Percentiles rank a stretch among this genome's conserved stretches.
These are phyloP conservation scores for Trifolium dubium DNA, from an alignment of 306 rosid species.

Conservation along the genomic window DNA sequence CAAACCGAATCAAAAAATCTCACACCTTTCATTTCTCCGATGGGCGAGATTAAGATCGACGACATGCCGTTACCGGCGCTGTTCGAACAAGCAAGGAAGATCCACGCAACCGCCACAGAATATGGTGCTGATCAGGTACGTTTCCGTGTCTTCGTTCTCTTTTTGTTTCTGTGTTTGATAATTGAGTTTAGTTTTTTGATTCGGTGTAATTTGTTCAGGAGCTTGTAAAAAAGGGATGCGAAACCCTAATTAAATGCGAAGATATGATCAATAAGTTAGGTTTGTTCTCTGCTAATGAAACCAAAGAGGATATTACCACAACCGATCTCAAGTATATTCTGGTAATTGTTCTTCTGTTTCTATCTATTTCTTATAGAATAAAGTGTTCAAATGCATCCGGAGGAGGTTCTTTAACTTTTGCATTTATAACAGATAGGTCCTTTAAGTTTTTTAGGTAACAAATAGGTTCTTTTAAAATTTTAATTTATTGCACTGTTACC, in stretches of 20 bases:
- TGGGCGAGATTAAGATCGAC: constrained; percentile 61
- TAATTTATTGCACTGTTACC: too few species aligned
- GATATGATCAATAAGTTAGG: constrained; percentile 83
- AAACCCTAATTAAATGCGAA: constrained; percentile 68
- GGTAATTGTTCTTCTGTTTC: constrained; percentile 51
- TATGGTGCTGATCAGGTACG: constrained; percentile 75
- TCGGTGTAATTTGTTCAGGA: constrained; percentile 52
- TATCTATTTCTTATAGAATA: too few species aligned
- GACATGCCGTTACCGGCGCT: constrained; percentile 76
- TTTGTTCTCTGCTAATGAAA: constrained; percentile 84
- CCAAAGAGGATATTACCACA: constrained; percentile 91
- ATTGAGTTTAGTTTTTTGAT: neutral
- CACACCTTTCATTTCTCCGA: neutral
- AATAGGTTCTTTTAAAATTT: too few species aligned
- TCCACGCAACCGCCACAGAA: constrained; percentile 68
- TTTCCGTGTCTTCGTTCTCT: neutral
- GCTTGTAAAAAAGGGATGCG: constrained; percentile 69
- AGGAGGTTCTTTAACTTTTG: too few species aligned
- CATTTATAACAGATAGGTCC: too few species aligned
- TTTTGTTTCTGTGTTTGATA: neutral
- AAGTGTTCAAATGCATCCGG: too few species aligned
- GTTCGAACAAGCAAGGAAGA: constrained; percentile 83
- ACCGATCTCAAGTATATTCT: constrained; percentile 77
- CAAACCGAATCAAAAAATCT: neutral
- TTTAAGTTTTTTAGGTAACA: too few species aligned